A percentile compares a stretch with the other conserved stretches of the same genome.
phyloP scores from a whole-genome alignment of 2,329 filamentous ascomycete species.

The Huntiella bhutanensis region DNA sequence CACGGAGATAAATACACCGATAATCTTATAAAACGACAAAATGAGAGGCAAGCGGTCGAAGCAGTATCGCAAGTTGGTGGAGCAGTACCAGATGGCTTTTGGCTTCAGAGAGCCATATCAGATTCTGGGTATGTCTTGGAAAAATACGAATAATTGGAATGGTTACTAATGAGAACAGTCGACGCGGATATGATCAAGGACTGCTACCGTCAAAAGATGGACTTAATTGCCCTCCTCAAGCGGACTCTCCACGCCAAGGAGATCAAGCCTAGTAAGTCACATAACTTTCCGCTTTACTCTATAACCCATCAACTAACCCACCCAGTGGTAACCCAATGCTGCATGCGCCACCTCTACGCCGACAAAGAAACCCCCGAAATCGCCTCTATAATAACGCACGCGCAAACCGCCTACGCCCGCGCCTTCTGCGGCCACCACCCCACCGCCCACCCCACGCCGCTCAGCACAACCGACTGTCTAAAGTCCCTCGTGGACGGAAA shows the following conservation, averaged over 20 bases:
- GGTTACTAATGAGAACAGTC: conserved; percentile 26
- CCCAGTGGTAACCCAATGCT: conserved; percentile 64
- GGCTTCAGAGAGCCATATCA: conserved; percentile 91
- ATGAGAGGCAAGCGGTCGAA: conserved; percentile 35
- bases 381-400: conserved; percentile 47
- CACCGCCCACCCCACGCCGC: conserved; percentile 49
- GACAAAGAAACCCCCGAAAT: conserved; percentile 34
- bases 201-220: conserved; percentile 72
- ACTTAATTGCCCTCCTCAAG: conserved; percentile 57
- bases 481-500: conserved; percentile 63
- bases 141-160: not conserved
- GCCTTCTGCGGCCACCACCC: conserved; percentile 62
- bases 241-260: conserved; percentile 67
- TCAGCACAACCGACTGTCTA: conserved; percentile 52
- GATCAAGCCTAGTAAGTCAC: conserved; percentile 51
- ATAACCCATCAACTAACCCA: not conserved
- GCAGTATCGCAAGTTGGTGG: conserved; percentile 66
- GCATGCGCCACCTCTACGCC: conserved; percentile 59
- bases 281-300: not conserved
- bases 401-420: conserved; percentile 53
- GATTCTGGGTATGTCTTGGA: conserved; percentile 42
- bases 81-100: conserved; percentile 72
- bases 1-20: not conserved
- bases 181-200: conserved; percentile 74
- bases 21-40: conserved; percentile 9